Conservation (phyloP, 2,329 filamentous ascomycete species). For the Esteya vermicola region DNA sequence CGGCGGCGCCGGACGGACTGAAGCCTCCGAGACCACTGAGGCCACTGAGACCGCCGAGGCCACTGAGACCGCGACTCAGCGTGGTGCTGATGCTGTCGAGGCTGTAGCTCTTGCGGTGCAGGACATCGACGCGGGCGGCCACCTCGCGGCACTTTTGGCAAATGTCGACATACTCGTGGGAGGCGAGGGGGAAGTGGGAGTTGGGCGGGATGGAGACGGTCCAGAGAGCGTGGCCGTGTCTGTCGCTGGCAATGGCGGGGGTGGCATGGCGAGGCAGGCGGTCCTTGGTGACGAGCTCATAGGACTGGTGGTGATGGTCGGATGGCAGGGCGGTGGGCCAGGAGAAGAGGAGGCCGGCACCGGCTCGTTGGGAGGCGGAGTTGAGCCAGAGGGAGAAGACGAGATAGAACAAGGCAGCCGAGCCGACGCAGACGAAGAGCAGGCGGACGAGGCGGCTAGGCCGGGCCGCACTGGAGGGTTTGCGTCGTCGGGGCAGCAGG, state of each 20-base stretch:
- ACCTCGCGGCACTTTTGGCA: slow-evolving; percentile 54
- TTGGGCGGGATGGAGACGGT: slow-evolving; percentile 64
- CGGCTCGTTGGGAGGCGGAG: slow-evolving; percentile 8
- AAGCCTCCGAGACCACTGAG: too few species aligned
- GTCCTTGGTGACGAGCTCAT: slow-evolving; percentile 53
- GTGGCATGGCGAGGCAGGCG: slow-evolving; percentile 58
- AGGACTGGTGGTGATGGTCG: slow-evolving; percentile 31
- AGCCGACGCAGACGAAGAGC: slow-evolving; percentile 36
- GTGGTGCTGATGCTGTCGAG: background rate
- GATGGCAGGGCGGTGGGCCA: slow-evolving; percentile 24
- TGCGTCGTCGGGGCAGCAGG: slow-evolving; percentile 46
- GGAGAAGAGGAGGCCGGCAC: slow-evolving; percentile 13
- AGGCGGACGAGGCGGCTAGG: slow-evolving; percentile 43
- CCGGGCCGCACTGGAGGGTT: slow-evolving; percentile 40
- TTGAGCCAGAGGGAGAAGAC: slow-evolving; percentile 19
- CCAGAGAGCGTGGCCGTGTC: slow-evolving; percentile 54
- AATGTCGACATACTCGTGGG: slow-evolving; percentile 54
- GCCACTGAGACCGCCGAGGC: background rate
- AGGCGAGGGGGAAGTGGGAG: slow-evolving; percentile 50
- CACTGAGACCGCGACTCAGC: background rate
- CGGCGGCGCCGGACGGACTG: too few species aligned
- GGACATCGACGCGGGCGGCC: slow-evolving; percentile 39
- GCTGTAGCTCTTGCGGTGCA: slow-evolving; percentile 16
- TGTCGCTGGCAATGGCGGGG: slow-evolving; percentile 55
- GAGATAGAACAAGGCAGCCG: slow-evolving; percentile 38